Evolutionary conservation across 108 stramenopile species (phyloP), one percentile per base, ranked within the genome.

Genomic region (Pseudonitzschia delicatissima): DNA sequence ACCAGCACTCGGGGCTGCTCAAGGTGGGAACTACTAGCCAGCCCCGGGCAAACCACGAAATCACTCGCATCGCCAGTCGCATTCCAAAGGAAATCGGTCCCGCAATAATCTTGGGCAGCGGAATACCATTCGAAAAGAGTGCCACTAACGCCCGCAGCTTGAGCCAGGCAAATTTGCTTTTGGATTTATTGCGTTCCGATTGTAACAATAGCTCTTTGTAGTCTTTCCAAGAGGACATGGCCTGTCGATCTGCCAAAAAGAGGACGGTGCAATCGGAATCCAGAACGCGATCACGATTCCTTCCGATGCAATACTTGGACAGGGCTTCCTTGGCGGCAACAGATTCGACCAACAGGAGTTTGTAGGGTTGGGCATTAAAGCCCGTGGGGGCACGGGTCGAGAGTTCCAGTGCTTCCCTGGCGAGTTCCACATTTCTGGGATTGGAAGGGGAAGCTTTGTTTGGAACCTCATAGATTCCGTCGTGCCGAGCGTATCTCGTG

Each of bases 331-430:
- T 95, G 37, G 77, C 74, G 35, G 79, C 71, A 5, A 69, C 57
- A 7, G 81, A 75, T 23, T 76, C 67, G 0, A 97, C 85, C 40
- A 97, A 40, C 47, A 97, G 27, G 42, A 91, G 39, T 27, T 87
- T 85, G 74, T 93, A 97, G 20, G 96, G 96, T 74, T 97, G 96
- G 32, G 66, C 81, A 71, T 97, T 97, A 74, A 96, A 97, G 36
- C 90, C 85, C 13, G 90, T 84, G 1, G 93, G 93, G 7, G 88
- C 76, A 55, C 89, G 75, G 52, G 79, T 76, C 2, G 91, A 73
- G 13, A 92, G 13, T 12, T 79, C 47, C 21, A 92, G 66, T 25
- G 72, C 80, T 45, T 76, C 45, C 9, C 42, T n/a, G 25, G 87
- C 89, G 20, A 25, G 11, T 42, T 77, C 21, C 5, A 92, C 60